Conservation (phyloP, 371 early-diverging fungal species). For the Massospora cicadina region DNA sequence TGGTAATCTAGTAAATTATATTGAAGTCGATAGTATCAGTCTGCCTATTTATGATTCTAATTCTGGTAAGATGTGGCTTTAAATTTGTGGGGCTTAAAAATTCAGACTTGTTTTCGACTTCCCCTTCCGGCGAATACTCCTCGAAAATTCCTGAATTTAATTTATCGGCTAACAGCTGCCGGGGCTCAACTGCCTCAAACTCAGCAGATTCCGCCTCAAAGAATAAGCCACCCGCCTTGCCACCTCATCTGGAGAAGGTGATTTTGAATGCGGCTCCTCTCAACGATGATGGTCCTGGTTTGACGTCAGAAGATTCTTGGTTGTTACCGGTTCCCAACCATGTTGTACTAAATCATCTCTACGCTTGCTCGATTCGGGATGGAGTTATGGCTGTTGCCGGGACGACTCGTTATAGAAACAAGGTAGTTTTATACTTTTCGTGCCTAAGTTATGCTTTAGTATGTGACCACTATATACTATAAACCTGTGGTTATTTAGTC, state of each 20-base stretch:
- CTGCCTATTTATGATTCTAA: neutral
- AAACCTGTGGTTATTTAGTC: slow-evolving; percentile 35
- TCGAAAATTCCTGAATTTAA: slow-evolving; percentile 9
- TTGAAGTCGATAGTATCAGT: slow-evolving; percentile 39
- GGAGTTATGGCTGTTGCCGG: slow-evolving; percentile 89
- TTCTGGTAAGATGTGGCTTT: neutral
- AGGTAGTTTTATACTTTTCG: slow-evolving; percentile 27
- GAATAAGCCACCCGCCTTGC: slow-evolving; percentile 60
- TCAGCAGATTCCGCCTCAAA: neutral
- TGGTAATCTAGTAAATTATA: slow-evolving; percentile 88
- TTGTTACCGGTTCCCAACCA: slow-evolving; percentile 78
- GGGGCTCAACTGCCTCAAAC: neutral
- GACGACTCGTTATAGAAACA: slow-evolving; percentile 71
- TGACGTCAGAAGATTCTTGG: slow-evolving; percentile 48
- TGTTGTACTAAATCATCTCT: slow-evolving; percentile 85
- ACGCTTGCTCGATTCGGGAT: slow-evolving; percentile 88
- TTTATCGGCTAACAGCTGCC: neutral
- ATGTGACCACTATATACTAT: slow-evolving; percentile 66
- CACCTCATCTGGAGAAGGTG: slow-evolving; percentile 83
- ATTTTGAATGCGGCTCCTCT: slow-evolving; percentile 53
- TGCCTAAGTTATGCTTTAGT: slow-evolving; percentile 19
- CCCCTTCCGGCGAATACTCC: slow-evolving; percentile 12
- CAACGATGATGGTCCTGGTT: slow-evolving; percentile 12
- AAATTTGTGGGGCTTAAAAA: neutral
- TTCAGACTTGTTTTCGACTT: slow-evolving; percentile 6